Base-by-base conservation (phyloP, 2,329 filamentous ascomycete species). In the Tolypocladium nubicola region DNA sequence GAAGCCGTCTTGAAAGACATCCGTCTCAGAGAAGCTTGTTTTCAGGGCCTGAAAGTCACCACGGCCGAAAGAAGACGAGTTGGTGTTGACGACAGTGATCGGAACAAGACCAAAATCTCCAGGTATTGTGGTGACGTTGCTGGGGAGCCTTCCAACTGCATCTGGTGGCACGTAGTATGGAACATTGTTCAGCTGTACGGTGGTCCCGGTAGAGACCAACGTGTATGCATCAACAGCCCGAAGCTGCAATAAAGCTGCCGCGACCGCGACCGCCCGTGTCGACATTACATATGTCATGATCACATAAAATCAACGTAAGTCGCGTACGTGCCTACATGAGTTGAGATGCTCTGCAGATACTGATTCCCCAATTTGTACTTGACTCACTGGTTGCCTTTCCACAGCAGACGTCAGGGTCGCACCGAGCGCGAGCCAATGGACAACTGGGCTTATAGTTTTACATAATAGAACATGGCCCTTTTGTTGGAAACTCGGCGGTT, bases 1-100 rank as follows among this genome's bases (percentile, higher is more conserved):
- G 47, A 62, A 62, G 13, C 52, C 56, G 7, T 55, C n/a, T 26
- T 62, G 57, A 21, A 62, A 58, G 14, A 62, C 59, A 41, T 62
- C 61, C 1, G 3, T 23, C 19, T 50, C 3, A 2, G 11, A 16
- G 37, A 62, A 61, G 13, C 21, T 2, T 2, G 45, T 9, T 1
- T 19, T 53, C 1, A 54, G 26, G 13, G 35, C 16, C 7, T 30
- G 33, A n/a, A 47, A 49, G 13, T 56, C 49, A 14, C 23, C 23
- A 14, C 16, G 3, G 19, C 13, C 45, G 6, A 58, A 53, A 5
- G 9, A 41, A 10, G 21, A 8, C 2, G 21, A 4, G 7, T 40
- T 21, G 8, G 14, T 30, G 26, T 39, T 53, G 16, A 56, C 21
- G 2, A 56, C 33, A 1, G 57, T 58, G 10, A 58, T 55, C 6